phyloP scores from a whole-genome alignment of 108 stramenopile species.

The Fragilaria radians region DNA sequence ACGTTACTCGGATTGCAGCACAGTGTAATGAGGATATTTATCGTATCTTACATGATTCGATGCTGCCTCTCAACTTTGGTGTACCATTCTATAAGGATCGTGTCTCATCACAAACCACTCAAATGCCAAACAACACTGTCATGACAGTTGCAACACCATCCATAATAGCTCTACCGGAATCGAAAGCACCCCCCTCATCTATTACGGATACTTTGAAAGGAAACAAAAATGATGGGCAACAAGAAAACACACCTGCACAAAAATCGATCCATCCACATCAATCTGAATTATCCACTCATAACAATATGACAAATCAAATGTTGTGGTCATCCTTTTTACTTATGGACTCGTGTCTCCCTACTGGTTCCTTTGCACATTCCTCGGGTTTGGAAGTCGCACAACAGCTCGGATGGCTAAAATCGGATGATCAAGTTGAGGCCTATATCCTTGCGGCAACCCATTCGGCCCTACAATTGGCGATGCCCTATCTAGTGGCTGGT shows the following conservation, averaged over 20 bases:
- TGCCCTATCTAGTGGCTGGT: slow-evolving; percentile 52
- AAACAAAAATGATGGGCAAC: not conserved
- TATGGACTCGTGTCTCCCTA: slow-evolving; percentile 72
- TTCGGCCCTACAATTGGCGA: slow-evolving; percentile 45
- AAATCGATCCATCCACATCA: not conserved
- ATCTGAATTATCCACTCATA: not conserved
- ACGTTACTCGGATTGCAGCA: slow-evolving; percentile 32
- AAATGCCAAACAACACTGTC: not conserved
- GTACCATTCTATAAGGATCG: slow-evolving; percentile 40
- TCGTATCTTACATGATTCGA: slow-evolving; percentile 35
- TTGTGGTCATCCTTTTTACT: slow-evolving; percentile 40
- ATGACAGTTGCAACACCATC: not conserved
- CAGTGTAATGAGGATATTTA: slow-evolving; percentile 55
- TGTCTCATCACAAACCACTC: slow-evolving; percentile 10
- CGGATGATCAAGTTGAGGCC: slow-evolving; percentile 7
- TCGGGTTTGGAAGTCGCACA: slow-evolving; percentile 71
- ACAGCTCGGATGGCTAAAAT: slow-evolving; percentile 52
- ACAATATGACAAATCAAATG: not conserved
- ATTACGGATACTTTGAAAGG: not conserved
- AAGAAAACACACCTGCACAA: not conserved
- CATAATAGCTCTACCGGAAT: not conserved
- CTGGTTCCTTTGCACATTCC: slow-evolving; percentile 84
- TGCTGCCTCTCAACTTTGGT: slow-evolving; percentile 37
- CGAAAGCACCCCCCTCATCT: not conserved
- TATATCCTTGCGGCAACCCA: slow-evolving; percentile 57